A percentile compares a stretch with the other conserved stretches of the same genome.
These are phyloP conservation scores for Fusarium sterilihyphosum DNA, from an alignment of 2,329 filamentous ascomycete species.

Conservation along the genomic window DNA sequence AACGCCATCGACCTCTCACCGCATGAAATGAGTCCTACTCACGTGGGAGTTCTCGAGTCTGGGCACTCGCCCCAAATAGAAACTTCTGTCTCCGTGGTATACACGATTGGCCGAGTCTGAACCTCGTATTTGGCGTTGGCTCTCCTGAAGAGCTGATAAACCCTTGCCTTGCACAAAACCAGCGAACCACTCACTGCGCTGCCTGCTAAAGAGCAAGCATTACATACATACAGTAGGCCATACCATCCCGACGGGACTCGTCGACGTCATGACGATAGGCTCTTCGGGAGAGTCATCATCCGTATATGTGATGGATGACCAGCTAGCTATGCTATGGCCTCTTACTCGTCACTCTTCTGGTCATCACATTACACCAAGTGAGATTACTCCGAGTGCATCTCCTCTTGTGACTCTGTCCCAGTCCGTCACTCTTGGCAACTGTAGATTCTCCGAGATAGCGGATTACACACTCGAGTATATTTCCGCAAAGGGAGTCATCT, in stretches of 20 bases:
- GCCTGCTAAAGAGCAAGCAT: slow-evolving; percentile 1
- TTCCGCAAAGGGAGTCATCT: slow-evolving; percentile 34
- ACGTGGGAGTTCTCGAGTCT: slow-evolving; percentile 36
- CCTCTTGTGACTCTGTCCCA: neutral
- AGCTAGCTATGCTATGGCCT: neutral
- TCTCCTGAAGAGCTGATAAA: slow-evolving; percentile 8
- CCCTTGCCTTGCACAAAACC: slow-evolving; percentile 1
- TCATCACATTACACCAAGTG: slow-evolving; percentile 21
- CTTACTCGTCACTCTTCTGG: neutral
- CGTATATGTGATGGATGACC: neutral
- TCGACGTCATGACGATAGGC: slow-evolving; percentile 9
- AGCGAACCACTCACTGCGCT: slow-evolving; percentile 1
- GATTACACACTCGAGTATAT: slow-evolving; percentile 22
- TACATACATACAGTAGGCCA: neutral
- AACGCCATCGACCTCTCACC: slow-evolving; percentile 41
- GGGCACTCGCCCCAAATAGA: slow-evolving; percentile 29
- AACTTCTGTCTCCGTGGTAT: neutral
- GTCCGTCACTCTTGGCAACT: neutral
- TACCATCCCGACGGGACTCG: neutral
- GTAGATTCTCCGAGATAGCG: slow-evolving; percentile 8
- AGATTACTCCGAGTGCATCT: slow-evolving; percentile 23
- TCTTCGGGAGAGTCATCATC: neutral
- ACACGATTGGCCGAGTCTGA: slow-evolving; percentile 22
- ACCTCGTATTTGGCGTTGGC: slow-evolving; percentile 29
- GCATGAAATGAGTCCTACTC: slow-evolving; percentile 30